Percentiles rank a stretch among this genome's conserved stretches.
Evolutionary conservation across 1,139 yeast species (phyloP).

Genomic region (Hansenula lynferdii): DNA sequence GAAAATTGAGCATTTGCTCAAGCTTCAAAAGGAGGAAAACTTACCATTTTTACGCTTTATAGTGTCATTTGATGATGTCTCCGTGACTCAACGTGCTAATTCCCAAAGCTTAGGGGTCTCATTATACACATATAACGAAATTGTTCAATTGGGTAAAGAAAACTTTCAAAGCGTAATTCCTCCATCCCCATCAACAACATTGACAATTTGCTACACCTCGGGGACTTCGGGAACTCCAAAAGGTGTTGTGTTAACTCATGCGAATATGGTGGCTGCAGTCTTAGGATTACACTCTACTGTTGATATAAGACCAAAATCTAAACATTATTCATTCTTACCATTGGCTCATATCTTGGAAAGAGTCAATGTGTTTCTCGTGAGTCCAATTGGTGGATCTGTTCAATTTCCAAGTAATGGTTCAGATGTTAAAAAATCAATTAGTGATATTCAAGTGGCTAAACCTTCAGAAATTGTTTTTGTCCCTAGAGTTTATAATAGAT

Average conservation of each 20-base stretch:
- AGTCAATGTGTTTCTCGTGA: background rate
- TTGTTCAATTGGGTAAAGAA: slow-evolving; percentile 31
- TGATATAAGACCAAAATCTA: background rate
- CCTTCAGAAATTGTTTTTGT: slow-evolving; percentile 38
- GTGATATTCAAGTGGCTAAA: slow-evolving; percentile 34
- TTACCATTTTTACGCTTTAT: slow-evolving; percentile 3
- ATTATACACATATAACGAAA: slow-evolving; percentile 30
- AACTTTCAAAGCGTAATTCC: slow-evolving; percentile 22
- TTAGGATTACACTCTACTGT: background rate
- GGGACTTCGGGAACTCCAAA: slow-evolving; percentile 77
- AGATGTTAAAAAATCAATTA: slow-evolving; percentile 32
- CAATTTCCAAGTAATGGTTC: slow-evolving; percentile 33
- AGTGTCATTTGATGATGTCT: slow-evolving; percentile 7
- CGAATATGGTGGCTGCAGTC: slow-evolving; percentile 36
- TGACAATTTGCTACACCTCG: slow-evolving; percentile 44
- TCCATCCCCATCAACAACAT: slow-evolving; percentile 1
- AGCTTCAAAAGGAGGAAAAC: no score
- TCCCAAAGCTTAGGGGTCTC: slow-evolving; percentile 3
- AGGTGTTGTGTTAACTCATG: slow-evolving; percentile 61
- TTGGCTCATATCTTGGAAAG: slow-evolving; percentile 69
- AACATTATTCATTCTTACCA: slow-evolving; percentile 56
- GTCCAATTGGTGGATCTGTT: background rate
- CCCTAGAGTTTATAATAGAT: slow-evolving; percentile 42
- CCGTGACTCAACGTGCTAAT: background rate
- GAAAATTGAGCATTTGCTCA: slow-evolving; percentile 24